Base-by-base conservation (phyloP, 495 filamentous ascomycete genomes). In the Parmelia sp. region DNA sequence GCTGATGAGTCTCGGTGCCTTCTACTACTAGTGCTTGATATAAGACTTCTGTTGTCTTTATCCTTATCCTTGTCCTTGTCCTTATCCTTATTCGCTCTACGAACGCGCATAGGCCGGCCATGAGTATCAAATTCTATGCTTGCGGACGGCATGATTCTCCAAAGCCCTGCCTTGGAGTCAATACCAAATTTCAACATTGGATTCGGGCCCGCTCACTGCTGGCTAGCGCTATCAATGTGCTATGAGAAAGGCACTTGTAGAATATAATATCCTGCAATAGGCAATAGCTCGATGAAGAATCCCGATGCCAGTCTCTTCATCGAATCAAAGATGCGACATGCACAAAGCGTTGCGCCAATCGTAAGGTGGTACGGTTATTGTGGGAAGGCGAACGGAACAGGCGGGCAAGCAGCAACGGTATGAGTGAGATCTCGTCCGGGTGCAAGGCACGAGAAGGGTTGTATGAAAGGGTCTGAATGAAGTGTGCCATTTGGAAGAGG, bases 1-100 rank as follows among this genome's bases (percentile, higher is more conserved):
- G 42, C 49, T 15, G 65, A 69, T 33, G 63, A 62, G 31, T 69
- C 66, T 57, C 67, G 65, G 58, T 69, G 69, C 60, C 35, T 71
- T 55, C 65, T 67, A 21, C 62, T 68, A 42, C 60, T 51, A 39
- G 65, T 71, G 62, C 67, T 67, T 53, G 68, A 65, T 4, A 45
- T 57, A 35, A 63, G 39, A 31, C 67, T 67, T 21, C 65, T 59
- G 40, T 44, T 65, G 53, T 69, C 67, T 36, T 59, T 58, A 15
- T 69, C 67, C 27, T 63, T 68, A 36, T 66, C 70, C 49, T 53
- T 66, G 12, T 66, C 68, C 53, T 62, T 60, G 15, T 68, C 60
- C 44, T 69, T 69, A 11, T 68, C 60, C 44, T 69, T 69, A 11
- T 55, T 55, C 51, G 51, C 9, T 55, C 51, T 33, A 25, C 51